These are phyloP conservation scores for Penicillium palitans DNA, from an alignment of 2,329 filamentous ascomycete genomes.

Conservation along the genomic window DNA sequence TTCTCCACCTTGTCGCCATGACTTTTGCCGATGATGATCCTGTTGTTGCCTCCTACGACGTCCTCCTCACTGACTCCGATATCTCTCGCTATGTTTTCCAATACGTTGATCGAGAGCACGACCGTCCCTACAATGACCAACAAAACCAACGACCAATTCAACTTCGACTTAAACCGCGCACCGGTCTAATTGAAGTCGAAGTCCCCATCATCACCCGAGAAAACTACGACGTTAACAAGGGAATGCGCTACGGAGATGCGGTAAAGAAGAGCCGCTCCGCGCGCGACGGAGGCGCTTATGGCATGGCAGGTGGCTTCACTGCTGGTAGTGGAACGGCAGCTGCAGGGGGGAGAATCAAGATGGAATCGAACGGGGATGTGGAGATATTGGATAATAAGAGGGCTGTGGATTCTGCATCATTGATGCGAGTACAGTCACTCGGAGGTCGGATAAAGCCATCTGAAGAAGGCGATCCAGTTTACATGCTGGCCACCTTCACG, in stretches of 20 bases:
- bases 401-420: slow-evolving; percentile 43
- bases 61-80: slow-evolving; percentile 78
- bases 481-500: slow-evolving; percentile 91
- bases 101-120: slow-evolving; percentile 69
- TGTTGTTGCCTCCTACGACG: slow-evolving; percentile 72
- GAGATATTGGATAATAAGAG: slow-evolving; percentile 37
- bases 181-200: slow-evolving; percentile 88
- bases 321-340: slow-evolving; percentile 50
- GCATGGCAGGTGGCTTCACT: slow-evolving; percentile 72
- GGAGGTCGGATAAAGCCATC: slow-evolving; percentile 75
- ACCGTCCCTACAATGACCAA: slow-evolving; percentile 62
- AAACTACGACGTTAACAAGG: slow-evolving; percentile 83
- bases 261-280: slow-evolving; percentile 57
- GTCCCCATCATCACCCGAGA: slow-evolving; percentile 72
- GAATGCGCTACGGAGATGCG: slow-evolving; percentile 77
- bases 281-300: slow-evolving; percentile 66
- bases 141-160: slow-evolving; percentile 62
- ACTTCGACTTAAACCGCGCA: slow-evolving; percentile 76
- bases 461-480: slow-evolving; percentile 68
- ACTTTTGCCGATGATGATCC: slow-evolving; percentile 56
- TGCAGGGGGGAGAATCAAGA: slow-evolving; percentile 30
- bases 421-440: slow-evolving; percentile 77
- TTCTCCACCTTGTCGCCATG: slow-evolving; percentile 9
- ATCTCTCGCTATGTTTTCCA: slow-evolving; percentile 78
- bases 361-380: slow-evolving; percentile 25